phyloP scores from a whole-genome alignment of 164 flowering plant species.

The Chimonanthus praecox region DNA sequence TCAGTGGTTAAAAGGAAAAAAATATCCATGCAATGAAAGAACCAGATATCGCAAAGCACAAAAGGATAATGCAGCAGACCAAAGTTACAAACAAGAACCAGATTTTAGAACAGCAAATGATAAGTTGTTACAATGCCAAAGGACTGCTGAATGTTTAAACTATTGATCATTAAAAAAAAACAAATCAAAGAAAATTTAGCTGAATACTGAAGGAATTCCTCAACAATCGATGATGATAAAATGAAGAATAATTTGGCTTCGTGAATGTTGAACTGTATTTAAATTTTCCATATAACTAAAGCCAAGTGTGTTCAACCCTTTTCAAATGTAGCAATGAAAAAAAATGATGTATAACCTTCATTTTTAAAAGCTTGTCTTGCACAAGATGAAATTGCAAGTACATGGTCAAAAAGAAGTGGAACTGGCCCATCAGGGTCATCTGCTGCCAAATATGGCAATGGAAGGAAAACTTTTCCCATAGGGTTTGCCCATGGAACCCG shows the following conservation, averaged over 20 bases:
- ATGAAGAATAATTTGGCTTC: background rate
- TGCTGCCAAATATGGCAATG: slow-evolving; percentile 88
- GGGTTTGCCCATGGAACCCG: slow-evolving; percentile 99
- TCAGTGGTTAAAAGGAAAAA: background rate
- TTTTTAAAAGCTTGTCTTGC: slow-evolving; percentile 85
- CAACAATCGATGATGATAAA: background rate
- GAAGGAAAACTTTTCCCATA: slow-evolving; percentile 98
- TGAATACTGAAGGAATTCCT: background rate
- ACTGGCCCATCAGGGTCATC: slow-evolving; percentile 99
- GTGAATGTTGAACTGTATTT: background rate
- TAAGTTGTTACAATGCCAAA: background rate
- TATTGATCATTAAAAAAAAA: background rate
- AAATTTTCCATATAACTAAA: background rate
- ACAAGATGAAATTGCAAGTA: slow-evolving; percentile 92
- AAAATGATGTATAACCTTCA: slow-evolving; percentile 48
- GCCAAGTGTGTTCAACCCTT: slow-evolving; percentile 12
- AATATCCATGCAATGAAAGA: background rate
- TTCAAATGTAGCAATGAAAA: slow-evolving; percentile 3
- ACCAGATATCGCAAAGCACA: background rate
- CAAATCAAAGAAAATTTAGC: background rate
- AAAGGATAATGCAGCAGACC: background rate
- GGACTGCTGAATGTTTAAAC: background rate
- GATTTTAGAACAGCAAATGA: background rate
- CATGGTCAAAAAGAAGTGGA: slow-evolving; percentile 95
- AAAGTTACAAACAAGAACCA: background rate